phyloP scores from a whole-genome alignment of 2,329 filamentous ascomycete species.

The Paraconiothyrium brasiliense region DNA sequence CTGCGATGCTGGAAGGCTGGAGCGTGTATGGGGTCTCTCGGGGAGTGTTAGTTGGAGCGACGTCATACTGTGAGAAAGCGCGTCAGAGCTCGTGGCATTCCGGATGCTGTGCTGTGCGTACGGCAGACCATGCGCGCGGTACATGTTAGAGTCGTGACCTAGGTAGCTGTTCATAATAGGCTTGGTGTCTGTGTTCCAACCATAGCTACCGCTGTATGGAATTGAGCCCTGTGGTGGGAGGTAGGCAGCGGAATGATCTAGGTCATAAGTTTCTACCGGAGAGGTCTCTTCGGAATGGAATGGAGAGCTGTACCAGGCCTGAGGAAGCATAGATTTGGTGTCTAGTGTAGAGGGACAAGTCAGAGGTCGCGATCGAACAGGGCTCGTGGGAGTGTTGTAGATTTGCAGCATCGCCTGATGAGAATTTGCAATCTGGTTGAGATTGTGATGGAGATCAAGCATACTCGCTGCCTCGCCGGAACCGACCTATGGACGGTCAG shows the following conservation, averaged over 20 bases:
- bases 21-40: conserved; percentile 32
- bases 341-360: conserved; percentile 31
- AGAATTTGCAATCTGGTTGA: conserved; percentile 28
- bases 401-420: conserved; percentile 36
- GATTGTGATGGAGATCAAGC: conserved; percentile 30
- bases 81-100: conserved; percentile 24
- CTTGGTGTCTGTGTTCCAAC: conserved; percentile 31
- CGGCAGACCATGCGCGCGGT: conserved; percentile 26
- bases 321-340: conserved; percentile 30
- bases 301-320: conserved; percentile 37
- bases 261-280: conserved; percentile 37
- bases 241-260: conserved; percentile 33
- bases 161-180: conserved; percentile 26
- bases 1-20: conserved; percentile 28
- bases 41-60: conserved; percentile 41
- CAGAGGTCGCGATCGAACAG: conserved; percentile 22
- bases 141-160: conserved; percentile 31
- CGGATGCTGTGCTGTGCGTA: conserved; percentile 28
- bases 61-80: conserved; percentile 42
- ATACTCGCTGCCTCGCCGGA: conserved; percentile 38
- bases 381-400: conserved; percentile 24
- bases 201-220: conserved; percentile 27
- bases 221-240: conserved; percentile 27
- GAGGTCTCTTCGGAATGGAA: conserved; percentile 36
- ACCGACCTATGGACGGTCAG: conserved; percentile 41